Conservation (phyloP, 75 land plant species). For the Isoetes taiwanensis region DNA sequence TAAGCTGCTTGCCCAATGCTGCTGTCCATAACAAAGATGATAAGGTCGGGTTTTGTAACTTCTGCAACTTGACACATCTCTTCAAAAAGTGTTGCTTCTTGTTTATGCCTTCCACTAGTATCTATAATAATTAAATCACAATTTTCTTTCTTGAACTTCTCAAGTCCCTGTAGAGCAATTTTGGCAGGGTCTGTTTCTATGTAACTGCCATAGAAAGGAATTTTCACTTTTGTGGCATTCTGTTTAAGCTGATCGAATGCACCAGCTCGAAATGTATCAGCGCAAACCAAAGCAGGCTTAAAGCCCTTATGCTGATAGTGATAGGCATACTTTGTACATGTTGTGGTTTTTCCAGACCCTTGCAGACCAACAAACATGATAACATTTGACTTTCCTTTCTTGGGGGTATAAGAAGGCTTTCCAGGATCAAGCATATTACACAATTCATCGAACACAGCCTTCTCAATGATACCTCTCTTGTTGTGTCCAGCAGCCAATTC, state of each 20-base stretch:
- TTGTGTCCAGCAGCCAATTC: conserved; percentile 98
- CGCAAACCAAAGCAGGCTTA: conserved; percentile 95
- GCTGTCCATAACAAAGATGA: conserved; percentile 98
- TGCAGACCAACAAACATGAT: conserved; percentile 97
- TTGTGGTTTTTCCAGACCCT: conserved; percentile 97
- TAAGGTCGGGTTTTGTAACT: conserved; percentile 96
- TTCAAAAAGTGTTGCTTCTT: conserved; percentile 96
- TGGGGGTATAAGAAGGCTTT: conserved; percentile 74
- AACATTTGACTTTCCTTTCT: conserved; percentile 79
- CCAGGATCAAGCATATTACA: conserved; percentile 98
- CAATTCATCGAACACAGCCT: conserved; percentile 93
- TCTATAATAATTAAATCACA: conserved; percentile 95
- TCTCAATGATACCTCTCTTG: conserved; percentile 79
- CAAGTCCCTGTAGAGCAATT: conserved; percentile 92
- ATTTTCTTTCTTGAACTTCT: conserved; percentile 83
- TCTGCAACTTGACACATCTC: conserved; percentile 99
- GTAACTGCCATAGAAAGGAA: conserved; percentile 95
- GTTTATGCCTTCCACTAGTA: conserved; percentile 98
- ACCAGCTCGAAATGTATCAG: conserved; percentile 99
- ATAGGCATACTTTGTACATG: conserved; percentile 97
- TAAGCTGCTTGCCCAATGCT: conserved; percentile 99
- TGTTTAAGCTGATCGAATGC: conserved; percentile 99
- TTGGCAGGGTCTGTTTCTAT: conserved; percentile 95
- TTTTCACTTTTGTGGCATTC: conserved; percentile 96
- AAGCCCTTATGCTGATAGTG: conserved; percentile 95